Evolutionary conservation across 2,329 filamentous ascomycete genomes (phyloP), one percentile per base, ranked within the genome.

Genomic region (Ascocoryne sarcoides): DNA sequence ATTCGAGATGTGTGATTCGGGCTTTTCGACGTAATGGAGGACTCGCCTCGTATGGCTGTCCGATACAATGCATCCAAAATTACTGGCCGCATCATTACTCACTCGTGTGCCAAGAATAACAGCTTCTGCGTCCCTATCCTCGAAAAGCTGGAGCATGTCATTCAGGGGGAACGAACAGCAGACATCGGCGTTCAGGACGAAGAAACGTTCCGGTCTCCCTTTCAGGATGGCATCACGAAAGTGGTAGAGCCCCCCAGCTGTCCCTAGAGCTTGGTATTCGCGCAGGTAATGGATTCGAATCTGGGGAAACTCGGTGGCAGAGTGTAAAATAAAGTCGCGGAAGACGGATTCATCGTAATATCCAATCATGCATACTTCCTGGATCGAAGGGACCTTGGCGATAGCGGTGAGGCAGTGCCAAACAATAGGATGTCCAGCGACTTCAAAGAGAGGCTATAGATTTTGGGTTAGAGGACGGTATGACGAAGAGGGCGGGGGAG

Each of bases 191-290:
- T 98, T 98, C 60, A 96, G 75, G 43, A 98, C 92, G 63, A 98
- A 95, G 68, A 96, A 86, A 58, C 87, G 82, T 65, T 95, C 89
- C 29, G 92, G 92, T 50, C 82, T 79, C 60, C 90, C 89, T 71
- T 95, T 96, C 63, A 96, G 79, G 60, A 98, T 96, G 51, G 87
- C 87, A 76, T 98, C 92, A 61, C 92, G 87, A 79, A 98, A 96
- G 70, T 96, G 92, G 75, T 96, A 98, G 33, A 98, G 78, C 47
- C 92, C 92, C 54, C 92, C 92, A 20, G 92, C 92, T 10, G 92
- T 96, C 61, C 92, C 92, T 47, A 98, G 70, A 44, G 92, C 89
- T 65, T 94, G 83, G 70, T 98, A 98, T 71, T 98, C 92, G 60
- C 92, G 85, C 39, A 98, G 78, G 69, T 98, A 98, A 64, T 89